These are phyloP conservation scores for Mycena metata DNA, from an alignment of 768 basidiomycete genomes.

Conservation along the genomic window DNA sequence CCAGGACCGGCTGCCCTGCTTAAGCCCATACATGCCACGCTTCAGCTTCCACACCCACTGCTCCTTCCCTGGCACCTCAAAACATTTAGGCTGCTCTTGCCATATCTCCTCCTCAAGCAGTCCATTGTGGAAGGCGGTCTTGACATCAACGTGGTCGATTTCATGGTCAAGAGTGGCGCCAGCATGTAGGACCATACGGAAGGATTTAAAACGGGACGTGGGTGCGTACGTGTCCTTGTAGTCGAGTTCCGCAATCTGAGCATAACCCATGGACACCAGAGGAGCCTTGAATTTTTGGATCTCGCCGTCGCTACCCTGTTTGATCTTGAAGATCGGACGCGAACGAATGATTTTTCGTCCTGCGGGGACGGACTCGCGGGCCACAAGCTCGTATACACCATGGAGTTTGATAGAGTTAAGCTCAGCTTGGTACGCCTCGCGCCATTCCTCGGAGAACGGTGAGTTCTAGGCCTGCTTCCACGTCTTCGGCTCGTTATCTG, in stretches of 20 bases:
- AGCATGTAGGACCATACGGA: constrained; percentile 6
- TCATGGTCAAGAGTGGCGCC: constrained; percentile 13
- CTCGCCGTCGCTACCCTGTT: background rate
- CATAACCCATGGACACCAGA: constrained; percentile 4
- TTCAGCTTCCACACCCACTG: constrained; percentile 19
- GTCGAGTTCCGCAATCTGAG: background rate
- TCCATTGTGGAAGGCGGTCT: constrained; percentile 13
- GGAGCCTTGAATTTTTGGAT: constrained; percentile 10
- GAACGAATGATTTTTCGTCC: background rate
- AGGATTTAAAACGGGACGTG: background rate
- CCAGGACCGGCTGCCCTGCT: constrained; percentile 11
- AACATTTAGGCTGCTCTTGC: constrained; percentile 19
- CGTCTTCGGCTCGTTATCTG: too few species aligned
- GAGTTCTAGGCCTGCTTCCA: too few species aligned
- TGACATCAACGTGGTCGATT: background rate
- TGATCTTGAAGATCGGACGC: background rate
- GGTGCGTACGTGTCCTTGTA: constrained; percentile 4
- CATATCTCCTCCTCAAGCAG: constrained; percentile 30
- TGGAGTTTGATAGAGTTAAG: constrained; percentile 4
- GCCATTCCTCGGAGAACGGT: too few species aligned
- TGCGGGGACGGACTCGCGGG: background rate
- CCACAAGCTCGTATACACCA: background rate
- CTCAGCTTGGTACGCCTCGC: constrained; percentile 4
- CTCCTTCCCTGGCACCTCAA: constrained; percentile 19
- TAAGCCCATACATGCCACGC: constrained; percentile 19